Base-by-base conservation (phyloP, 495 filamentous ascomycete species). In the Aspergillus incahuasiensis region DNA sequence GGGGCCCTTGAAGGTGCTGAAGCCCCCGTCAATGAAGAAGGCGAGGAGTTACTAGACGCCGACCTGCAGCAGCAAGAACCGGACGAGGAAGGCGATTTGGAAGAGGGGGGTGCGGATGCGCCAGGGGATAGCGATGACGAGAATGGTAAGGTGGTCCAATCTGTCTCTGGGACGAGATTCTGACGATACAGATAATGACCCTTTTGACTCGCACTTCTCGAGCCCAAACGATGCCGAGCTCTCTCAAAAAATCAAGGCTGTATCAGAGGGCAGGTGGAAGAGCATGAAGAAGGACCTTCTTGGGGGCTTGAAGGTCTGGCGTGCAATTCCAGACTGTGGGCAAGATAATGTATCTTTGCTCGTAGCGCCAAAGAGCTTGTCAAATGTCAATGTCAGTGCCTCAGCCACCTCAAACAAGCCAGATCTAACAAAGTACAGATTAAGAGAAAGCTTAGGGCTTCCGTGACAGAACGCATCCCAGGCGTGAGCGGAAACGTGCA, bases 171-270 rank as follows among this genome's bases (percentile, higher is more conserved):
- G 34, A 38, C 22, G 12, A 21, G 19, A 41, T 48, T 24, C 46
- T 41, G 16, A 40, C 21, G 43, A 16, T 35, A 35, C 52, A 70
- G 66, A 68, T 22, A 74, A 75, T 1, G 91, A 95, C 67, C 85
- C 89, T 2, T 96, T 95, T 63, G 84, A 91, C 46, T 73, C 76
- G 32, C 92, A 96, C 68, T 92, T 96, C 69, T 79, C 81, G 25
- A 70, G 72, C 19, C 80, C 82, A 1, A 79, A 88, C 16, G 80
- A 86, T 38, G 71, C 78, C 6, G 68, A 78, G 18, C 58, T 91
- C 2, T 68, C 73, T 8, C 68, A 68, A 58, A 75, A 76, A 46
- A 72, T 92, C 22, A 67, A 85, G 59, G 68, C 74, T 21, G 71
- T 77, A 5, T 62, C 70, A 30, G 68, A 78, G 13, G 80, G 80